Percentiles rank a stretch among this genome's conserved stretches.
phyloP scores from a whole-genome alignment of 2,329 filamentous ascomycete genomes.

The Phialophora macrospora region DNA sequence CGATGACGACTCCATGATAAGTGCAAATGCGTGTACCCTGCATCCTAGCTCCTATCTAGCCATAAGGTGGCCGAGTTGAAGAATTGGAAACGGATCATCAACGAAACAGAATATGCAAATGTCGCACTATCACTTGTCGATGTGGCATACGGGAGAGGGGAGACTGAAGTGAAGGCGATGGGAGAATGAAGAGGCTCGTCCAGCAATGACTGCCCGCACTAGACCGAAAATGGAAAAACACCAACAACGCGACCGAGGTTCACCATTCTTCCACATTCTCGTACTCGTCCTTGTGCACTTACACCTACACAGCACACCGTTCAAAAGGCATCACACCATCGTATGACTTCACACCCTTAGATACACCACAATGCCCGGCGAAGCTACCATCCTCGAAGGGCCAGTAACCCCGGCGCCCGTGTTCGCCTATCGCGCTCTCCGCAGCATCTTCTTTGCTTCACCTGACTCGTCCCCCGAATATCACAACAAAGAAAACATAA shows the following conservation, averaged over 20 bases:
- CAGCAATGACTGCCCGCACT: slow-evolving; percentile 13
- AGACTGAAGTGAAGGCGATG: background rate
- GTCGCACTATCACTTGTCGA: slow-evolving; percentile 41
- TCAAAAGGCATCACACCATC: background rate
- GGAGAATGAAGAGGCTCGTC: background rate
- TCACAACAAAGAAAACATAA: slow-evolving; percentile 38
- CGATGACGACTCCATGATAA: background rate
- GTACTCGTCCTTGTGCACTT: background rate
- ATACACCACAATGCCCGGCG: slow-evolving; percentile 23
- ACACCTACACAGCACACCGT: background rate
- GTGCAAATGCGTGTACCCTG: background rate
- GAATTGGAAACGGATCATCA: slow-evolving; percentile 55
- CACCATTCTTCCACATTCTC: background rate
- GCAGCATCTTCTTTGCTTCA: slow-evolving; percentile 68
- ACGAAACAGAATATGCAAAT: slow-evolving; percentile 55
- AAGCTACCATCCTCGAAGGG: slow-evolving; percentile 55
- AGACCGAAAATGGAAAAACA: slow-evolving; percentile 17
- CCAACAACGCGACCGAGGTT: slow-evolving; percentile 8
- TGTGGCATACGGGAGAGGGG: background rate
- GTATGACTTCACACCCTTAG: background rate
- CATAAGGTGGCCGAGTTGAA: slow-evolving; percentile 44
- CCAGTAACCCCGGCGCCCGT: slow-evolving; percentile 69
- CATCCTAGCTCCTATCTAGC: background rate
- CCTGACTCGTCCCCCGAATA: slow-evolving; percentile 56
- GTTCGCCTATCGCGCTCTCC: slow-evolving; percentile 70